Evolutionary conservation across 352 stramenopile genomes (phyloP), one percentile per base, ranked within the genome.

Genomic region (Globisporangium solare): DNA sequence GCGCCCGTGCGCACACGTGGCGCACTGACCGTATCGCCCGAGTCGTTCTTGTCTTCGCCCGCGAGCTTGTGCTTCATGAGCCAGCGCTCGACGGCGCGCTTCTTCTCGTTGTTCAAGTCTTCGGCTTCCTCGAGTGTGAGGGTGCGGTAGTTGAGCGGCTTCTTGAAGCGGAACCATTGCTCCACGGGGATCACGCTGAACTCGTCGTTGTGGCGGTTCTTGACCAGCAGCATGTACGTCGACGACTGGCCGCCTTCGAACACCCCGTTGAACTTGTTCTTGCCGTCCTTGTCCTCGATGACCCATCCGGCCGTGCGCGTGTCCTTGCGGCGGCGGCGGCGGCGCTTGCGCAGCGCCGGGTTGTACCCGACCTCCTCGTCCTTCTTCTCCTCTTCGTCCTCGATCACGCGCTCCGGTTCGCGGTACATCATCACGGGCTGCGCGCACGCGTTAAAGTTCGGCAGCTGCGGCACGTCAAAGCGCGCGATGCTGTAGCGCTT

Each of bases 161-260:
- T 94, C 70, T 94, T 94, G 67, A 94, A 94, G 46, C 84, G 82
- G 64, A 94, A 94, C 84, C 84, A 94, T 56, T 94, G 82, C 65
- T 94, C 84, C 52, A 94, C 76, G 11, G 84, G 80, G 55, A 94
- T 89, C 42, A 92, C 79, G 53, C 79, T 89, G 61, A 94, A 94
- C 67, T 94, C 84, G 66, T 92, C 81, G 54, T 90, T 92, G 71
- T 91, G 80, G 37, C 80, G 84, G 60, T 90, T 91, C 70, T 92
- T 91, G 35, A 92, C 75, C 68, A 94, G 72, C 47, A 94, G 66
- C 71, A 89, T 91, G 67, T 94, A 94, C 68, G 81, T 90, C 43
- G 82, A 92, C 56, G 74, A 74, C 64, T 92, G 82, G 8, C 84
- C 84, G 52, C 84, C 84, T 63, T 94, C 84, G 37, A 92, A 89